A percentile compares a stretch with the other conserved stretches of the same genome.
Evolutionary conservation across 371 early-diverging fungal species (phyloP).

Genomic region (Agmasoma carcini): DNA sequence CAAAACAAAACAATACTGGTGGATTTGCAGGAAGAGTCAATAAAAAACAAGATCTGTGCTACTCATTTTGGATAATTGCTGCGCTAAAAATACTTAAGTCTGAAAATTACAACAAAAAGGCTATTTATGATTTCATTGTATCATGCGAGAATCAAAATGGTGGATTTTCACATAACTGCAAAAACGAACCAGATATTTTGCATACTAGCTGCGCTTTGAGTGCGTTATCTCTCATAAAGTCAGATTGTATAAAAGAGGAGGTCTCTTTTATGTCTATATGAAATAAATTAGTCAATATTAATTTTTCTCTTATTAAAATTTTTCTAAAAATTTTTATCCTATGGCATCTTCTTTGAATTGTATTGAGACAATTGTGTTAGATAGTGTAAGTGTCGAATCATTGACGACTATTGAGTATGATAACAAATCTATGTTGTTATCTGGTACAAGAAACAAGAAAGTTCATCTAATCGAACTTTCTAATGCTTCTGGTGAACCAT

Average conservation of each 20-base stretch:
- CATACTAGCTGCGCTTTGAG: constrained; percentile 85
- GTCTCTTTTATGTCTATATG: not conserved
- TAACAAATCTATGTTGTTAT: constrained; percentile 24
- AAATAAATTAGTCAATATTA: too few species aligned
- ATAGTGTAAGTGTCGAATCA: constrained; percentile 41
- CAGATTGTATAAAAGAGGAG: too few species aligned
- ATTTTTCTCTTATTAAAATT: constrained; percentile 32
- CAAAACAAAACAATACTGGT: constrained; percentile 73
- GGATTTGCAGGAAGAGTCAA: constrained; percentile 89
- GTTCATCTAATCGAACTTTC: constrained; percentile 36
- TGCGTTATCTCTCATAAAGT: constrained; percentile 55
- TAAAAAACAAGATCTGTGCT: constrained; percentile 89
- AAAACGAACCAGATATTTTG: constrained; percentile 77
- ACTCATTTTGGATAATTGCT: constrained; percentile 94
- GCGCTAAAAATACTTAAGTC: constrained; percentile 66
- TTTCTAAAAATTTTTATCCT: constrained; percentile 48
- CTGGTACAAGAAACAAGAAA: constrained; percentile 45
- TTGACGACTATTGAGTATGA: constrained; percentile 23
- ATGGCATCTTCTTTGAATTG: constrained; percentile 40
- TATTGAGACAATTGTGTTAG: constrained; percentile 25
- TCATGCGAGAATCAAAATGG: constrained; percentile 67
- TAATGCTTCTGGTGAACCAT: constrained; percentile 10
- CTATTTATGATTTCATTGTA: constrained; percentile 64
- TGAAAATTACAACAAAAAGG: constrained; percentile 62
- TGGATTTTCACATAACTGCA: constrained; percentile 81